Base-by-base conservation (phyloP, 2,329 filamentous ascomycete genomes). In the Aspergillus pseudoterreus region DNA sequence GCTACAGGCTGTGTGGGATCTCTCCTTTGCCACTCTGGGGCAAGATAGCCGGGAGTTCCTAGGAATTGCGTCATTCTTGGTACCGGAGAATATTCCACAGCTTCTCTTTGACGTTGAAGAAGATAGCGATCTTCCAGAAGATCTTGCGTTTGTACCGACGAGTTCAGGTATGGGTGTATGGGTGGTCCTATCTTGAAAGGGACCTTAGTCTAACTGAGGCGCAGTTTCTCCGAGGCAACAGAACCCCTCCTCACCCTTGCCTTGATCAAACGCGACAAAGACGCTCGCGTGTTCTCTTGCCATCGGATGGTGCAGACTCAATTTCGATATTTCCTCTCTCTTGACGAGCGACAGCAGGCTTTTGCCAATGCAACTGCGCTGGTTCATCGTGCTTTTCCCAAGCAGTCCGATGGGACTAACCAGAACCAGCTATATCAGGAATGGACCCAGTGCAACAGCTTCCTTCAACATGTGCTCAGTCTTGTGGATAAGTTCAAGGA, bases 141-240 rank as follows among this genome's bases (percentile, higher is more conserved):
- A 47, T 27, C 22, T 47, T 15, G 39, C 45, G n/a, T 32, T 47
- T 32, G 27, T 27, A 47, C 39, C 19, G 19, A 19, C 19, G 19
- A 19, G 45, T 35, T 47, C n/a, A 19, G 45, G 45, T 47, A 47
- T 41, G 19, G 32, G 38, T 42, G 45, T 47, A 47, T 41, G 19
- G 32, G 38, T 42, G 35, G 39, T 39, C 22, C 45, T 41, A 35
- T 39, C 39, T 35, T 32, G 45, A 39, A 21, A 38, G 45, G 38
- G 33, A 3, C 17, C 22, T 47, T 8, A 24, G 17, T 30, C 32
- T 14, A 15, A 12, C 43, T 17, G n/a, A 47, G 35, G 14, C 35
- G 38, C 32, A 47, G 45, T 42, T 19, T 19, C 19, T 19, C 19
- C 19, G n/a, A 19, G 39, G 39, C 38, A n/a, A 47, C 45, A 19